Evolutionary conservation across 768 basidiomycete species (phyloP).

Genomic region (Lyophyllum shimeji): DNA sequence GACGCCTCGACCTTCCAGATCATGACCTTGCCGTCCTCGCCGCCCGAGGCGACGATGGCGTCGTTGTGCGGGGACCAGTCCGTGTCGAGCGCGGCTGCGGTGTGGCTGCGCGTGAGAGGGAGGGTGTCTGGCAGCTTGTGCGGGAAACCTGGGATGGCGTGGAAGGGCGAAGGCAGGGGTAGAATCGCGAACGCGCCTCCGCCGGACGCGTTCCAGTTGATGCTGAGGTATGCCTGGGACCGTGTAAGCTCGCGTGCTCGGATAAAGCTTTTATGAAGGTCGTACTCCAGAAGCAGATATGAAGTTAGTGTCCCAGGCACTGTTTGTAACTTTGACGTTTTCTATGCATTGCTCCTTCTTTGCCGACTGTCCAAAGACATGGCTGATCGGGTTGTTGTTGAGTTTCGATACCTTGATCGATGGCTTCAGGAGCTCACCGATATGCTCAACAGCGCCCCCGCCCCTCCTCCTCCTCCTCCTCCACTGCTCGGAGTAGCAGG

Average conservation of each 20-base stretch:
- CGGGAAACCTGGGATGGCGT: slow-evolving; percentile 52
- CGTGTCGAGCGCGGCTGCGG: slow-evolving; percentile 87
- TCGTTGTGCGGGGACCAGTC: slow-evolving; percentile 97
- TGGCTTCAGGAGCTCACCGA: slow-evolving; percentile 45
- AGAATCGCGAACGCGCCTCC: slow-evolving; percentile 95
- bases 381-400: slow-evolving; percentile 42
- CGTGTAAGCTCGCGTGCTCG: slow-evolving; percentile 4
- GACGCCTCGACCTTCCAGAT: slow-evolving; percentile 80
- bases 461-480: slow-evolving; percentile 11
- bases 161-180: slow-evolving; percentile 77
- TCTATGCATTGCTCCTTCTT: slow-evolving; percentile 84
- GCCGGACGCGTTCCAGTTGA: slow-evolving; percentile 94
- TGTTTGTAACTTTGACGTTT: slow-evolving; percentile 83
- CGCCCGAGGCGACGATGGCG: slow-evolving; percentile 83
- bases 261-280: slow-evolving; percentile 4
- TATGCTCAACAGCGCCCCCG: slow-evolving; percentile 49
- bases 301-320: slow-evolving; percentile 96
- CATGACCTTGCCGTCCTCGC: slow-evolving; percentile 92
- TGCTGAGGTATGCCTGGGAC: slow-evolving; percentile 74
- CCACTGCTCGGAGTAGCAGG: slow-evolving; percentile 13
- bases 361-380: slow-evolving; percentile 86
- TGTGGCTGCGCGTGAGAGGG: slow-evolving; percentile 87
- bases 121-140: slow-evolving; percentile 89
- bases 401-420: slow-evolving; percentile 2
- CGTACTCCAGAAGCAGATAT: slow-evolving; percentile 80